phyloP scores from a whole-genome alignment of 2,329 filamentous ascomycete species.

The Talaromyces sp. region DNA sequence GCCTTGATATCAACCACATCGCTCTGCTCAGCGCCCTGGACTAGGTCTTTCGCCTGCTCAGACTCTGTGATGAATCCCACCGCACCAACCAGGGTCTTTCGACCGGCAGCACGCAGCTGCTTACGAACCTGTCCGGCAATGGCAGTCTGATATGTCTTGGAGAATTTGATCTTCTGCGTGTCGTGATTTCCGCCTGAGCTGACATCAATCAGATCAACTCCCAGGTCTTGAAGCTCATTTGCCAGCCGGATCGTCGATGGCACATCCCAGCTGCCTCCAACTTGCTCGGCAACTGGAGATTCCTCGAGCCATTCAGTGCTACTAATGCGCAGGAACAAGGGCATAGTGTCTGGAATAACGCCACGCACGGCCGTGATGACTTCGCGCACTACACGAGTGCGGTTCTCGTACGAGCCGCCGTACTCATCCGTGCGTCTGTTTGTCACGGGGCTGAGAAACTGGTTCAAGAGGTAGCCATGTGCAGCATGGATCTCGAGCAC shows the following conservation, averaged over 20 bases:
- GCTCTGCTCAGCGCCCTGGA: background rate
- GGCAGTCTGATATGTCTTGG: constrained; percentile 31
- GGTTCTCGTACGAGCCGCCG: constrained; percentile 52
- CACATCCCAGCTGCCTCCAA: constrained; percentile 33
- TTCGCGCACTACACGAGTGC: constrained; percentile 61
- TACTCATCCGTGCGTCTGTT: constrained; percentile 60
- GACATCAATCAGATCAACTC: constrained; percentile 42
- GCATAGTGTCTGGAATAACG: constrained; percentile 60
- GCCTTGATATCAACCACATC: constrained; percentile 30
- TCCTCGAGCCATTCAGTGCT: constrained; percentile 67
- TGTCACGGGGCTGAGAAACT: constrained; percentile 62
- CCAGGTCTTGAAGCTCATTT: constrained; percentile 34
- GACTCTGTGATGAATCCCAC: constrained; percentile 51
- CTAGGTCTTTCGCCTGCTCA: constrained; percentile 22
- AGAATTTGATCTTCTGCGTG: constrained; percentile 38
- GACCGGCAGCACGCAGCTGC: constrained; percentile 30
- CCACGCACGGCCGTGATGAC: constrained; percentile 35
- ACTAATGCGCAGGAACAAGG: constrained; percentile 64
- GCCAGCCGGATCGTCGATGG: constrained; percentile 34
- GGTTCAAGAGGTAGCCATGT: constrained; percentile 68
- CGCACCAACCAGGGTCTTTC: constrained; percentile 44
- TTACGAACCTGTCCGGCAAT: constrained; percentile 40
- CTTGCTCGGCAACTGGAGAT: constrained; percentile 14
- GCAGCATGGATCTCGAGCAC: constrained; percentile 73
- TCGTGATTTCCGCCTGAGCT: constrained; percentile 41